Conservation (phyloP, 257 asterid species). For the Solanum tarijense region DNA sequence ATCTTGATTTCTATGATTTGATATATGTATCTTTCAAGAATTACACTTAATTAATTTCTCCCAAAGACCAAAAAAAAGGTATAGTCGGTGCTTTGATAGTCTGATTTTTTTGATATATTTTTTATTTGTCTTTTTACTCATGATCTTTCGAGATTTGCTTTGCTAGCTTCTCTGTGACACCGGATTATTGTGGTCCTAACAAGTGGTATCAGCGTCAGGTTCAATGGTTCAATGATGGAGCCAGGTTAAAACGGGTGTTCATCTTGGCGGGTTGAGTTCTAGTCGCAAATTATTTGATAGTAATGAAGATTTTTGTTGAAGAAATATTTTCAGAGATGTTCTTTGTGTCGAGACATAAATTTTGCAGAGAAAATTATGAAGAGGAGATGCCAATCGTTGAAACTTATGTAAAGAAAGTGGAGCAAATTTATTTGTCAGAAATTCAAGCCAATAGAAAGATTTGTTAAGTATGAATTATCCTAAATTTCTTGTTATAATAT, state of each 20-base stretch:
- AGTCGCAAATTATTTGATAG: not conserved
- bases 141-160: no score
- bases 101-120: not conserved
- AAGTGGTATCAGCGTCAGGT: not conserved
- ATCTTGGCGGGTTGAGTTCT: not conserved
- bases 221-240: not conserved
- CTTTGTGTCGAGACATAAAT: no score
- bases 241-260: not conserved
- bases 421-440: not conserved
- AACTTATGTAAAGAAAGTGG: not conserved
- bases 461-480: no score
- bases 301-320: no score
- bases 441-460: no score
- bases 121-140: not conserved
- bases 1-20: not conserved
- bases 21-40: not conserved
- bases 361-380: not conserved
- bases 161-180: not conserved
- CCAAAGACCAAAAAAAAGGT: not conserved
- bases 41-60: not conserved
- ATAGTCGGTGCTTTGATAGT: not conserved
- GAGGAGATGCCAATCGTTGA: no score
- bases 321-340: no score
- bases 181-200: not conserved
- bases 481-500: no score